Conservation (phyloP, 1,139 yeast genomes). For the Kurtzmaniella quercitrusa region DNA sequence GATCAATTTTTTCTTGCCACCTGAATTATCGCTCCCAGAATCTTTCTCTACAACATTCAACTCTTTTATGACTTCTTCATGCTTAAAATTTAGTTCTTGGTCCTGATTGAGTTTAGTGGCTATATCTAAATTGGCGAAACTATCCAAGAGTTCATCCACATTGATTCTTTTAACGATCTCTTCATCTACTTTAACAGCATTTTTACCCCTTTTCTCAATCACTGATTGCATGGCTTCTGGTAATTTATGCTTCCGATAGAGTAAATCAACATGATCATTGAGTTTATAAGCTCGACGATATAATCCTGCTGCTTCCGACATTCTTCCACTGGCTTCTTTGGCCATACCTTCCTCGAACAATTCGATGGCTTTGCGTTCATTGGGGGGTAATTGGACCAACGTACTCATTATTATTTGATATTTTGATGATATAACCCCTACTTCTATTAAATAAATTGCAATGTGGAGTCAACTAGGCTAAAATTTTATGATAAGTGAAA, state of each 20-base stretch:
- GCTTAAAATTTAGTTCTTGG: neutral
- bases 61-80: no score
- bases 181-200: conserved; percentile 26
- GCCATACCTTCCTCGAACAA: conserved; percentile 68
- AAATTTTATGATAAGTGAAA: no score
- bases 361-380: conserved; percentile 46
- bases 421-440: neutral
- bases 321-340: conserved; percentile 67
- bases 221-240: conserved; percentile 22
- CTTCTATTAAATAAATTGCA: no score
- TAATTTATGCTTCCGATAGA: conserved; percentile 53
- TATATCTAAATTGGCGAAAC: conserved; percentile 25
- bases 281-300: conserved; percentile 71
- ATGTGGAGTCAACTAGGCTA: no score
- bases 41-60: conserved; percentile 2
- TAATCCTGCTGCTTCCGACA: conserved; percentile 74
- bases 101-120: neutral
- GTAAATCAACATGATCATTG: conserved; percentile 63
- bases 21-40: neutral
- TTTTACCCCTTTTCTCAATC: conserved; percentile 27
- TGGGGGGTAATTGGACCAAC: conserved; percentile 7
- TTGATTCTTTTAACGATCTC: conserved; percentile 32
- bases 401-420: no score
- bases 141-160: conserved; percentile 27
- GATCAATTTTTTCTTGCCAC: neutral